Conservation (phyloP, 768 basidiomycete species). For the Russula sp. region DNA sequence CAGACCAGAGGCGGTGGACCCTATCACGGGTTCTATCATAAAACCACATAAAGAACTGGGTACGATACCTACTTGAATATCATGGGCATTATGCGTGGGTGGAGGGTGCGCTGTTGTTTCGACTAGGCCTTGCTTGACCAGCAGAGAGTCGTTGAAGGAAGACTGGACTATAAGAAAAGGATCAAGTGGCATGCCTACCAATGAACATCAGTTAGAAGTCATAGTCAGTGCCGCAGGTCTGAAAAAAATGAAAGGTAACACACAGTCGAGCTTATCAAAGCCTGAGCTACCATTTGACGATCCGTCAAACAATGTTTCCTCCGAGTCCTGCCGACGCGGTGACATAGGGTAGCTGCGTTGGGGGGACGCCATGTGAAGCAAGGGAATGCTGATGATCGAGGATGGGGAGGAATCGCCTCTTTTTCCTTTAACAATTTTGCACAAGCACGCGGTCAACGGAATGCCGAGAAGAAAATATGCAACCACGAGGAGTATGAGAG, state of each 20-base stretch:
- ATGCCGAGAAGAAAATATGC: constrained; percentile 26
- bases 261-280: constrained; percentile 8
- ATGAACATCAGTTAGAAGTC: neutral
- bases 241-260: neutral
- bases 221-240: neutral
- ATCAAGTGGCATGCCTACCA: constrained; percentile 1
- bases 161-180: constrained; percentile 23
- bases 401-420: neutral
- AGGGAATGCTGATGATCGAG: neutral
- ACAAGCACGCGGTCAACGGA: constrained; percentile 23
- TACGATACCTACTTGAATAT: constrained; percentile 9
- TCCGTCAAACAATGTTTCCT: constrained; percentile 6
- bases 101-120: constrained; percentile 12
- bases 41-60: neutral
- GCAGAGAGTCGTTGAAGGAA: constrained; percentile 20
- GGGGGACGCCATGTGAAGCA: neutral
- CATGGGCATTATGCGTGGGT: constrained; percentile 17
- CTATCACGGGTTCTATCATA: neutral
- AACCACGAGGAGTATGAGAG: constrained; percentile 22
- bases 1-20: neutral
- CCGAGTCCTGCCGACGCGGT: constrained; percentile 6
- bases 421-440: constrained; percentile 15
- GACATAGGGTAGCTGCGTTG: neutral
- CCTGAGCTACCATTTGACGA: neutral
- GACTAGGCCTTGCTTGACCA: constrained; percentile 21